Percentiles rank a stretch among this genome's conserved stretches.
These are phyloP conservation scores for Trypanosoma mega DNA, from an alignment of 208 protist species.

Conservation along the genomic window DNA sequence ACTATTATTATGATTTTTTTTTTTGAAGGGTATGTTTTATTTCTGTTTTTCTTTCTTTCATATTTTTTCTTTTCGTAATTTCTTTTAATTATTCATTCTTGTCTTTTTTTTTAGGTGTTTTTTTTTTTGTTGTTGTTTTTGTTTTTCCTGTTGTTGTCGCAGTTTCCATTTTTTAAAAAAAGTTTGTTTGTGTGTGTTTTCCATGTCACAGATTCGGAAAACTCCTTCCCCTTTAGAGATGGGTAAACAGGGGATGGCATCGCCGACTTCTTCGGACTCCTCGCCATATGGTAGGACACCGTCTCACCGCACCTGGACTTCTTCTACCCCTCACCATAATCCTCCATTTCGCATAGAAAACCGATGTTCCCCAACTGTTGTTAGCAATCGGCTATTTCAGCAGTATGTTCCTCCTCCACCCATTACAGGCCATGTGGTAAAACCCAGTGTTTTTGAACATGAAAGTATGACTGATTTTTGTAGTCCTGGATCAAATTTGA, in stretches of 20 bases:
- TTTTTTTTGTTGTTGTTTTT: conserved; percentile 4
- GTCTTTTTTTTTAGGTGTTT: not conserved
- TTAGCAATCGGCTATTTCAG: not conserved
- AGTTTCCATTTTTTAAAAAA: not conserved
- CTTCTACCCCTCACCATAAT: not conserved
- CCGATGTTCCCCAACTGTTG: conserved; percentile 7
- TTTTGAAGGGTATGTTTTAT: too few species aligned
- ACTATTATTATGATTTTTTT: conserved; percentile 1
- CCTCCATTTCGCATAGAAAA: conserved; percentile 10
- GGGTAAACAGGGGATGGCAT: conserved; percentile 4
- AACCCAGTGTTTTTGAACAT: conserved; percentile 26
- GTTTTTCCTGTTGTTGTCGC: not conserved
- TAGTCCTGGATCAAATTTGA: conserved; percentile 22
- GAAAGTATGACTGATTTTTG: conserved; percentile 27
- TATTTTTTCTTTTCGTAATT: too few species aligned
- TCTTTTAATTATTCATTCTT: not conserved
- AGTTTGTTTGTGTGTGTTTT: not conserved
- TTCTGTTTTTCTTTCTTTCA: too few species aligned
- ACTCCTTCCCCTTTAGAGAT: not conserved
- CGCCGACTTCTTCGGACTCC: conserved; percentile 9
- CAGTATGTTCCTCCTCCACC: conserved; percentile 36
- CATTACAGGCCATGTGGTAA: conserved; percentile 11
- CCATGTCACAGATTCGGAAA: conserved; percentile 8
- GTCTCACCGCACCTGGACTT: conserved; percentile 9
- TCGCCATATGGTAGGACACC: conserved; percentile 13